A percentile compares a stretch with the other conserved stretches of the same genome.
phyloP scores from a whole-genome alignment of 208 protist genomes.

The Tetramitus jugosus region DNA sequence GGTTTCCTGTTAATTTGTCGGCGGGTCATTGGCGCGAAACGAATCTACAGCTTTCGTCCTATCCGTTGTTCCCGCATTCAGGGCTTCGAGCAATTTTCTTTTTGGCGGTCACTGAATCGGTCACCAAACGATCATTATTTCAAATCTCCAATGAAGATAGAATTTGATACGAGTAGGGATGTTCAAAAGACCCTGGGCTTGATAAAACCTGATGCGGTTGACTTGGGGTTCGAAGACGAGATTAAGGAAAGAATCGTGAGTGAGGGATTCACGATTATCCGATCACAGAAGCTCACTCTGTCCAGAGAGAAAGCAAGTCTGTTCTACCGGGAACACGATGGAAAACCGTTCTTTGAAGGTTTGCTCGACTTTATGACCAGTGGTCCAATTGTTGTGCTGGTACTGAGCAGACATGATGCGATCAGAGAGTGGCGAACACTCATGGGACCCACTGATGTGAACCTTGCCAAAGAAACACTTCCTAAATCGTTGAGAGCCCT shows the following conservation, averaged over 20 bases:
- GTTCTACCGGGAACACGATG: conserved; percentile 31
- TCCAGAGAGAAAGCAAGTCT: conserved; percentile 16
- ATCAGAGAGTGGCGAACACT: conserved; percentile 29
- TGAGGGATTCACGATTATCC: conserved; percentile 30
- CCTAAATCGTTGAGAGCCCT: conserved; percentile 25
- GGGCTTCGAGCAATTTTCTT: no score
- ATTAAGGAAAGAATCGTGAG: conserved; percentile 25
- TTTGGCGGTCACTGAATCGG: background rate
- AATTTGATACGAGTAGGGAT: conserved; percentile 21
- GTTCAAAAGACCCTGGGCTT: conserved; percentile 26
- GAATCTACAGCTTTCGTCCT: no score
- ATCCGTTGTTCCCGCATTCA: no score
- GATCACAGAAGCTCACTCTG: background rate
- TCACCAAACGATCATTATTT: background rate
- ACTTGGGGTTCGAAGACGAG: background rate
- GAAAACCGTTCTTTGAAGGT: background rate
- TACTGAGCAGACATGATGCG: conserved; percentile 19
- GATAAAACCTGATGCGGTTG: conserved; percentile 32
- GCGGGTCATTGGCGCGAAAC: no score
- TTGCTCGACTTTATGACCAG: conserved; percentile 21
- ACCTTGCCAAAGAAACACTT: conserved; percentile 3
- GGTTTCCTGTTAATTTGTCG: no score
- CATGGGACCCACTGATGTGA: conserved; percentile 34
- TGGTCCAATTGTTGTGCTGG: conserved; percentile 20
- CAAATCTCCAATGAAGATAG: background rate